Evolutionary conservation across 495 filamentous ascomycete genomes (phyloP), one percentile per base, ranked within the genome.

Genomic region (Pyrenula aspistea): DNA sequence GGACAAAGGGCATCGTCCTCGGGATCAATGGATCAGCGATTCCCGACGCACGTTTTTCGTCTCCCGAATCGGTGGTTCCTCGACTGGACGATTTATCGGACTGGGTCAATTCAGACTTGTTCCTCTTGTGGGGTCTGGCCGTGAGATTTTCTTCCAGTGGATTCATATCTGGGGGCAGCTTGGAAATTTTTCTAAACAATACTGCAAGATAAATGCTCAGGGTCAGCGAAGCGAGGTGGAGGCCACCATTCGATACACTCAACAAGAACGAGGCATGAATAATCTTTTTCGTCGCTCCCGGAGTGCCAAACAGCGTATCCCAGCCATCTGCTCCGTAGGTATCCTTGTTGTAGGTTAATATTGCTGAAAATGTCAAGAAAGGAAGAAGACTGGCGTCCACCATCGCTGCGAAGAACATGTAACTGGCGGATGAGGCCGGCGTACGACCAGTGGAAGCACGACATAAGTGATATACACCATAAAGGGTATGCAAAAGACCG

Each of bases 141-240:
- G 91, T 96, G 42, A 95, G 69, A 61, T 93, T 86, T 61, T 87
- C 83, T 63, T 95, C 91, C 8, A 96, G 71, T 8, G 91, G 91
- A 61, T 95, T 96, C 85, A 94, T 87, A 61, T 96, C 91, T 0
- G 91, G 91, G 1, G 91, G 91, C 55, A 96, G 77, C 12, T 73
- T 73, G 22, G 83, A 72, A 61, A 96, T 95, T 60, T 88, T 82
- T 10, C 83, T 81, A 82, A 95, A 95, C 59, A 87, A 78, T 53
- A 88, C 62, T 1, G 79, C 79, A 4, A 95, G 74, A 61, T 82
- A 94, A 21, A 87, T 65, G 1, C 85, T 87, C 24, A 94, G 72
- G 10, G 69, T 70, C 2, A 91, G 66, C 2, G 87, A 88, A 10
- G 91, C 55, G 1, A 83, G 68, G 64, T 95, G 90, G 11, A 94